phyloP scores from a whole-genome alignment of 1,284 basidiomycete genomes.

The Tausonia pullulans region DNA sequence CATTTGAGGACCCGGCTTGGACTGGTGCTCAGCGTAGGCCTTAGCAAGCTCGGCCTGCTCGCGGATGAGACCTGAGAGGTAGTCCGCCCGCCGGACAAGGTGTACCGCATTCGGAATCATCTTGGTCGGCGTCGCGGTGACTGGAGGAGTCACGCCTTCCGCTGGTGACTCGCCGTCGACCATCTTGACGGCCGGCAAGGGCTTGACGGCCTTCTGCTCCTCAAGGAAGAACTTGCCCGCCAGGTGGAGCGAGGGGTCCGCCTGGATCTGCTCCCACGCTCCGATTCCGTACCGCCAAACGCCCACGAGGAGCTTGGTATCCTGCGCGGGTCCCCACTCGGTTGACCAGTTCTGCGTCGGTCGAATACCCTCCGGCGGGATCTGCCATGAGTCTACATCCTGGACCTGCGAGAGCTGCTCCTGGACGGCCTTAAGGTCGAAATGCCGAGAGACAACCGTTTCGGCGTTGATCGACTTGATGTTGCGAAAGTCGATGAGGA shows the following conservation, averaged over 20 bases:
- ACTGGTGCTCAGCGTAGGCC: constrained; percentile 41
- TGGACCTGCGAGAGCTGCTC: constrained; percentile 42
- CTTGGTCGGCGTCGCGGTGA: constrained; percentile 18
- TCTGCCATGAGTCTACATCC: constrained; percentile 67
- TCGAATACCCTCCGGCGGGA: constrained; percentile 85
- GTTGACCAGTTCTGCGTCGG: constrained; percentile 93
- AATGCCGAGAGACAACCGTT: constrained; percentile 80
- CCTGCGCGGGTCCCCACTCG: constrained; percentile 85
- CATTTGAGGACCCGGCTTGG: not conserved
- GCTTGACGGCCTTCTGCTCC: constrained; percentile 74
- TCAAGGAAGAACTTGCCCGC: constrained; percentile 95
- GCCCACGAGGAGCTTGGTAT: constrained; percentile 87
- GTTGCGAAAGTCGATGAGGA: constrained; percentile 78
- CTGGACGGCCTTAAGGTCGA: constrained; percentile 74
- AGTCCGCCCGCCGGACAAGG: constrained; percentile 91
- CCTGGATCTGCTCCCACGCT: constrained; percentile 90
- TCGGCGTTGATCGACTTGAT: constrained; percentile 95
- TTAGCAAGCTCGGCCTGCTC: constrained; percentile 88
- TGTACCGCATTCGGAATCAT: constrained; percentile 77
- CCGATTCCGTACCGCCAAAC: constrained; percentile 92
- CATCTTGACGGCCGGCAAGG: not conserved
- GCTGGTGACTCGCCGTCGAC: constrained; percentile 32
- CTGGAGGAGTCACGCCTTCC: constrained; percentile 27
- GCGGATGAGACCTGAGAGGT: constrained; percentile 68
- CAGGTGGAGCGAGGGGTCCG: constrained; percentile 71